phyloP scores from a whole-genome alignment of 345 rosid species.

The Linum usitatissimum region DNA sequence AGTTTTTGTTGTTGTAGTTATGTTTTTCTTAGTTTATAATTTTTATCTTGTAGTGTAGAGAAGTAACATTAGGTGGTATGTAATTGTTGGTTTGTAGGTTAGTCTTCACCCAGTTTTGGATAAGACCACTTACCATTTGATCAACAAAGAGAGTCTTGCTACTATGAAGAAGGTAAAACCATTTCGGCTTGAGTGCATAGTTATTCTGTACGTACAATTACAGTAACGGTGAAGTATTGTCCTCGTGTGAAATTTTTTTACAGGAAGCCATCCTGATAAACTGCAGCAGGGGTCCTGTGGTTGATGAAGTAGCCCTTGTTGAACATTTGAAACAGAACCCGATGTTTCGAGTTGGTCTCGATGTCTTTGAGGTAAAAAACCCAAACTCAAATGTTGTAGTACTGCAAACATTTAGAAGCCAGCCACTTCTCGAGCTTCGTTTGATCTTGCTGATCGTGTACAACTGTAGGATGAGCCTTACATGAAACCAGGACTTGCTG shows the following conservation, averaged over 20 bases:
- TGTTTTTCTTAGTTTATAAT: too few relatives aligned
- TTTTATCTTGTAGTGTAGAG: slow-evolving; percentile 2
- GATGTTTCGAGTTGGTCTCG: slow-evolving; percentile 95
- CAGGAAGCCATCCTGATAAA: slow-evolving; percentile 94
- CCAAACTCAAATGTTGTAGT: neutral
- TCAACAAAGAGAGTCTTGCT: slow-evolving; percentile 86
- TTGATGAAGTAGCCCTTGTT: slow-evolving; percentile 89
- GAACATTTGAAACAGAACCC: slow-evolving; percentile 81
- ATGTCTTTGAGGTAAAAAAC: slow-evolving; percentile 75
- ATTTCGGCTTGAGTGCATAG: neutral
- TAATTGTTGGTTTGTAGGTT: slow-evolving; percentile 40
- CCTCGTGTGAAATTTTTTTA: slow-evolving; percentile 1
- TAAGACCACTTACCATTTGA: slow-evolving; percentile 89
- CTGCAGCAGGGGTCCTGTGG: slow-evolving; percentile 90
- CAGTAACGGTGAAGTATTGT: too few relatives aligned
- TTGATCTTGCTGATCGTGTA: slow-evolving; percentile 1
- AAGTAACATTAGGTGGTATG: neutral
- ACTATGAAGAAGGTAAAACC: slow-evolving; percentile 76
- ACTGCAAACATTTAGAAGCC: neutral
- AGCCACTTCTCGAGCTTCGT: neutral
- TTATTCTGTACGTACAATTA: too few relatives aligned
- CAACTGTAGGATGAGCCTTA: slow-evolving; percentile 71
- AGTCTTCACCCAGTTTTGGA: slow-evolving; percentile 94
- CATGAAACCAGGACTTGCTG: slow-evolving; percentile 97
- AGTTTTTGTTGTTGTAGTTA: neutral